These are phyloP conservation scores for Boletus tylopilopsis DNA, from an alignment of 768 basidiomycete species.

Conservation along the genomic window DNA sequence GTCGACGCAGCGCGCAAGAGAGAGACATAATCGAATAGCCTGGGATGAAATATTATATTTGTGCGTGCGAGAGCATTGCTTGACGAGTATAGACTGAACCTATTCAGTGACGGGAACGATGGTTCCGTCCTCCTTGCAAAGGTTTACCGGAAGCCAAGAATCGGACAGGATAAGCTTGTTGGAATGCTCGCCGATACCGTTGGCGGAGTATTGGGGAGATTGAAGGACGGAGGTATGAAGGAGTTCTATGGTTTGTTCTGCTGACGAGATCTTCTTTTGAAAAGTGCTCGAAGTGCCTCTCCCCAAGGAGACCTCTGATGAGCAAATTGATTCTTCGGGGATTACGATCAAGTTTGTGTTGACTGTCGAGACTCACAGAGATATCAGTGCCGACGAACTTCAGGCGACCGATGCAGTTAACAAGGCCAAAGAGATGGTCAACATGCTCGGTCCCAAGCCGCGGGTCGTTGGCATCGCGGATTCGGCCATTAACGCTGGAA, in stretches of 20 bases:
- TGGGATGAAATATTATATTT: slow-evolving; percentile 18
- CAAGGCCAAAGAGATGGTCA: not conserved
- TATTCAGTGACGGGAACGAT: slow-evolving; percentile 13
- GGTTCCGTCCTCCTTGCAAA: slow-evolving; percentile 6
- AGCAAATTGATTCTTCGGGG: not conserved
- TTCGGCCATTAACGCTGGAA: not conserved
- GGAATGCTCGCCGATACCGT: slow-evolving; percentile 11
- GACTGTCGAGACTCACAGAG: not conserved
- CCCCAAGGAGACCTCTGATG: not conserved
- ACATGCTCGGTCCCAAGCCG: not conserved
- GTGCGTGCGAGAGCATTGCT: slow-evolving; percentile 3
- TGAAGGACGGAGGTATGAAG: slow-evolving; percentile 14
- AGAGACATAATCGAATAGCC: slow-evolving; percentile 2
- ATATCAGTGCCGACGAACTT: slow-evolving; percentile 3
- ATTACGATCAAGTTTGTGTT: slow-evolving; percentile 16
- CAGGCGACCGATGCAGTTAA: slow-evolving; percentile 14
- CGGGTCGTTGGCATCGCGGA: not conserved
- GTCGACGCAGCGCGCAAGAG: slow-evolving; percentile 12
- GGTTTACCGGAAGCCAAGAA: slow-evolving; percentile 9
- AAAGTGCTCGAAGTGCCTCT: slow-evolving; percentile 17
- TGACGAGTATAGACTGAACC: not conserved
- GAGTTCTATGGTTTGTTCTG: not conserved
- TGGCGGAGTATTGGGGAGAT: slow-evolving; percentile 6
- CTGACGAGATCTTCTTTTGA: not conserved
- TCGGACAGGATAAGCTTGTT: slow-evolving; percentile 9